Evolutionary conservation across 1,284 basidiomycete genomes (phyloP).

Genomic region (Pseudozyma hubeiensis): DNA sequence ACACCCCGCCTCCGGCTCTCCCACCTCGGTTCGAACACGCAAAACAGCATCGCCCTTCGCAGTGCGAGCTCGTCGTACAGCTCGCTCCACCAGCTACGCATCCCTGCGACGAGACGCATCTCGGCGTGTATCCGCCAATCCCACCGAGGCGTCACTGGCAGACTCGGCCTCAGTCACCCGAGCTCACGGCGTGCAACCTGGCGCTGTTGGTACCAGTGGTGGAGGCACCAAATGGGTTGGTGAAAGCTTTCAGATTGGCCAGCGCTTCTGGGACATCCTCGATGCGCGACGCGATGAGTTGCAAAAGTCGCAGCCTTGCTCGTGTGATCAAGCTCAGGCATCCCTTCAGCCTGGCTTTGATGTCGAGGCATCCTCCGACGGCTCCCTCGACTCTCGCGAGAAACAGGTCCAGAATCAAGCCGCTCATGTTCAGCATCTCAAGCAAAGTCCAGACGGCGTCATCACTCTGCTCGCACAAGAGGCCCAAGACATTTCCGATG

Average conservation of each 20-base stretch:
- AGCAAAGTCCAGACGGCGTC: constrained; percentile 44
- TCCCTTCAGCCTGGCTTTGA: neutral
- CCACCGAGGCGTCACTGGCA: constrained; percentile 20
- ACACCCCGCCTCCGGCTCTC: constrained; percentile 5
- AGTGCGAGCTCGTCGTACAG: constrained; percentile 16
- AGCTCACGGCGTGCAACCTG: constrained; percentile 36
- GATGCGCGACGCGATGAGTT: constrained; percentile 37
- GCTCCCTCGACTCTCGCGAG: constrained; percentile 3
- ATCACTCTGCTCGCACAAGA: constrained; percentile 40
- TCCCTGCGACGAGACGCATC: constrained; percentile 18
- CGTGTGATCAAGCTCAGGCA: constrained; percentile 5
- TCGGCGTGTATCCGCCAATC: constrained; percentile 16
- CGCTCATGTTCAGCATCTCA: constrained; percentile 39
- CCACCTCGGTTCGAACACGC: constrained; percentile 20
- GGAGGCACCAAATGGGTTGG: constrained; percentile 66
- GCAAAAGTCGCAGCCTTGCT: constrained; percentile 23
- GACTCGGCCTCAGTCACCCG: constrained; percentile 5
- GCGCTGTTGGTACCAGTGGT: constrained; percentile 59
- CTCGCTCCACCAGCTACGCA: constrained; percentile 29
- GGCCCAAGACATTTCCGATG: constrained; percentile 34
- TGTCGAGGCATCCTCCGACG: neutral
- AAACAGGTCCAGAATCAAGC: constrained; percentile 23
- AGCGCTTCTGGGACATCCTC: constrained; percentile 56
- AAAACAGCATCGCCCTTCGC: constrained; percentile 32
- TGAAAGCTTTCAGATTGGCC: constrained; percentile 60